Evolutionary conservation across 148 eudicot species (phyloP).

Genomic region (Chenopodium album): DNA sequence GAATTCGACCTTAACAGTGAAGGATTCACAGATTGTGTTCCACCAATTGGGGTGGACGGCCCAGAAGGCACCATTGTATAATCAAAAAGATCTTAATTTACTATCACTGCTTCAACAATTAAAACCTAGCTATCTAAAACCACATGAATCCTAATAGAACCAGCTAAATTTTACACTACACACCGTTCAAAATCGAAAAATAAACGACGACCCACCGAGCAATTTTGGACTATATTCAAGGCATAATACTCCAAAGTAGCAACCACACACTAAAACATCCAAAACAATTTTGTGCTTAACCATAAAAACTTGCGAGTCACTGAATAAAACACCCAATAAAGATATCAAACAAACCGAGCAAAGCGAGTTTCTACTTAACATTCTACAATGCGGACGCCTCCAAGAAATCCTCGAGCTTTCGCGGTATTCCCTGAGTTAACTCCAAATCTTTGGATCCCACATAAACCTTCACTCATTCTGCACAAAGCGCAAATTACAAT

Average conservation of each 20-base stretch:
- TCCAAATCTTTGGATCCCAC: conserved; percentile 33
- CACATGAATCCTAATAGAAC: conserved; percentile 25
- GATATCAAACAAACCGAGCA: conserved; percentile 34
- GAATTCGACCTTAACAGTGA: conserved; percentile 77
- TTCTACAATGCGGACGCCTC: conserved; percentile 37
- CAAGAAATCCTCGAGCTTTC: conserved; percentile 27
- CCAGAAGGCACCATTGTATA: conserved; percentile 79
- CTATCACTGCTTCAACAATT: conserved; percentile 19
- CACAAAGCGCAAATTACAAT: conserved; percentile 24
- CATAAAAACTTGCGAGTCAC: conserved; percentile 27
- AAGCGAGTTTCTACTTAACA: conserved; percentile 36
- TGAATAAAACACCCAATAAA: conserved; percentile 28
- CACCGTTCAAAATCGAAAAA: conserved; percentile 5
- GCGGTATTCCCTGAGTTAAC: conserved; percentile 24
- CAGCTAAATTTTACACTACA: conserved; percentile 13
- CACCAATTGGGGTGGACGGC: conserved; percentile 80
- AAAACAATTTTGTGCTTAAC: conserved; percentile 36
- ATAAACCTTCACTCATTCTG: conserved; percentile 33
- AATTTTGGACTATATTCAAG: conserved; percentile 27
- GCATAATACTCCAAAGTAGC: conserved; percentile 32
- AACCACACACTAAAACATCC: conserved; percentile 27
- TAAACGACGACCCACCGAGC: conserved; percentile 14
- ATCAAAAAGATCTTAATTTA: conserved; percentile 15
- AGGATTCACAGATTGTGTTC: conserved; percentile 66
- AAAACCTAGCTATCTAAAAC: conserved; percentile 29